Base-by-base conservation (phyloP, 108 stramenopile genomes). In the Skeletonema menzelii region DNA sequence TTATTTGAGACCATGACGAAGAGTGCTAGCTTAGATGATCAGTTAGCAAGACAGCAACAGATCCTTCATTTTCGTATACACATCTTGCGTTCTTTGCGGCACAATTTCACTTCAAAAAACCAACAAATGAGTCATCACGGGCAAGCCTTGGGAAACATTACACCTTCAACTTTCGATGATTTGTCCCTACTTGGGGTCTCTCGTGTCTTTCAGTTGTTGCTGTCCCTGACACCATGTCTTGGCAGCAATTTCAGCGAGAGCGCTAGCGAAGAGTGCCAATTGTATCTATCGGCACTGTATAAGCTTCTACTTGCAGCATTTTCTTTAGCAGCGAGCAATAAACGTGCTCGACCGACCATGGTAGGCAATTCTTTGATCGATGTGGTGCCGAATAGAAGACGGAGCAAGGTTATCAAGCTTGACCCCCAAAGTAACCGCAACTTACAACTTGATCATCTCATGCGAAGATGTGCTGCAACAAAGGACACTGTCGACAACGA, bases 241-340 rank as follows among this genome's bases (percentile, higher is more conserved):
- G 42, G 70, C n/a, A 38, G 35, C 38, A 30, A 53, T 53, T 53
- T 53, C 22, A 53, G 22, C 22, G 49, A 22, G 49, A 22, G 22
- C 22, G 8, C 20, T 53, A 53, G 22, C 8, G 49, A 53, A 22
- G 49, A 53, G 19, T 8, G 49, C 8, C 20, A 22, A n/a, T 20
- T 53, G 10, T 53, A 53, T 63, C 40, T 79, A 24, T 63, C 59
- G 19, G 34, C 34, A 8, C 67, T 68, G 38, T 72, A 68, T 70
- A 79, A 68, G 37, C 60, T 79, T 22, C 44, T 79, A 17, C 34
- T 79, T 24, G 55, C 71, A 60, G 61, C 66, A 56, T 68, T 72
- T 57, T 67, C 71, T n/a, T 32, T 27, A 11, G 35, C 70, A 26
- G 66, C 71, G 0, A 40, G 57, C 57, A 61, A 53, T 34, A 26